Base-by-base conservation (phyloP, 192 early-diverging fungal species). In the Cladochytrium replicatum region DNA sequence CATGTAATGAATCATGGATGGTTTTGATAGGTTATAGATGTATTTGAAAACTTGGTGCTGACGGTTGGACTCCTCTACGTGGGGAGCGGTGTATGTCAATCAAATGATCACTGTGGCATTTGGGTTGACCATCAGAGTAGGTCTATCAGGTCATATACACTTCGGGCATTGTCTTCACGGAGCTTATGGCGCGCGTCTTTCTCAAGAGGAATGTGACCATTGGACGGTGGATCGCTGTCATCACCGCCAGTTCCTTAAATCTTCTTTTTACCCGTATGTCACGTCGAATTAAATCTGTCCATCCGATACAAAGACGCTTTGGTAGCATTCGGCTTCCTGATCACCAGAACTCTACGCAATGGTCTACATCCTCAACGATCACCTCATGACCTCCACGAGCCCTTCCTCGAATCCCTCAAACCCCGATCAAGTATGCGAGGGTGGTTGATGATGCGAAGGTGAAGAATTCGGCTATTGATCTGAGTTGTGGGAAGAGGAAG, bases 311-410 rank as follows among this genome's bases (percentile, higher is more conserved):
- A n/a, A 57, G 45, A 57, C 19, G 17, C 25, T 28, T 21, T 34
- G n/a, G 25, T 67, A 27, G 6, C 60, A 3, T 6, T 63, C 9
- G 69, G 66, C 19, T 61, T 65, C 41, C 6, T 68, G 13, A 45
- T 70, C 15, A 61, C 63, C 19, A 9, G 42, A 34, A 24, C 41
- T 72, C 21, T 64, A 67, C 45, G 32, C 69, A 6, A 37, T 52
- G n/a, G 66, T 72, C 6, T 72, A 72, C 48, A 66, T 57, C 19
- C 51, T 60, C 2, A 72, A 66, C 41, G 69, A 72, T 37, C 57
- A 65, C 43, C 8, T 61, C 11, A 40, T 71, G 9, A 31, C 63
- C 2, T 22, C 11, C 7, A n/a, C n/a, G n/a, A 37, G 17, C 34
- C 34, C 34, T 37, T 37, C 34, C 13, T 13, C 34, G 34, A 17